Conservation (phyloP, 148 eudicot genomes). For the Tetragonia tetragonoides region DNA sequence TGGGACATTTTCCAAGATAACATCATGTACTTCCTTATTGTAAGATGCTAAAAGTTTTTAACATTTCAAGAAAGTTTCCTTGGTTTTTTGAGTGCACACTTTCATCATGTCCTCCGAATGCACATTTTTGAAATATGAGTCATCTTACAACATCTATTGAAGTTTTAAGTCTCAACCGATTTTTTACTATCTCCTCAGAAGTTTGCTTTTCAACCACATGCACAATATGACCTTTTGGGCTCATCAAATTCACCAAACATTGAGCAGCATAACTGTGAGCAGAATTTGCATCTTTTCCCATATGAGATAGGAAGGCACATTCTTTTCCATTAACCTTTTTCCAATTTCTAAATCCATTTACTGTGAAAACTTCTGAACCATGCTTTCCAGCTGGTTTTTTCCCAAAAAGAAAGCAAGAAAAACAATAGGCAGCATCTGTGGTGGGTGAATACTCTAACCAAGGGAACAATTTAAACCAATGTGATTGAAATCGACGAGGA, state of each 20-base stretch:
- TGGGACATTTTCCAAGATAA: background rate
- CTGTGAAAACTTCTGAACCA: no score
- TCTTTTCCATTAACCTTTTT: no score
- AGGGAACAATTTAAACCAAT: background rate
- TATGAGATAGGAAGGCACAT: no score
- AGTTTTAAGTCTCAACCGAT: background rate
- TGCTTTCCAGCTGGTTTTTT: no score
- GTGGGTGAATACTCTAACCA: no score
- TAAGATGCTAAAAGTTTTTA: no score
- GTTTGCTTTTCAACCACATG: background rate
- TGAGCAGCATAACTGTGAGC: background rate
- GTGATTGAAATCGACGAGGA: background rate
- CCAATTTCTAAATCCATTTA: no score
- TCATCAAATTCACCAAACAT: background rate
- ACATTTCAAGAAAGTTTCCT: background rate
- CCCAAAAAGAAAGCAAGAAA: background rate
- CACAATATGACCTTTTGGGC: background rate
- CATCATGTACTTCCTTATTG: no score
- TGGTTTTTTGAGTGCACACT: background rate
- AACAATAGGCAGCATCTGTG: background rate
- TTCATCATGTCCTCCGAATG: background rate
- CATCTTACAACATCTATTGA: no score
- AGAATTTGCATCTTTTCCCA: no score
- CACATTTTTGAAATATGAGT: background rate
- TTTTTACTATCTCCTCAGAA: background rate